Evolutionary conservation across 2,329 filamentous ascomycete species (phyloP).

Genomic region (Helotiales sp.): DNA sequence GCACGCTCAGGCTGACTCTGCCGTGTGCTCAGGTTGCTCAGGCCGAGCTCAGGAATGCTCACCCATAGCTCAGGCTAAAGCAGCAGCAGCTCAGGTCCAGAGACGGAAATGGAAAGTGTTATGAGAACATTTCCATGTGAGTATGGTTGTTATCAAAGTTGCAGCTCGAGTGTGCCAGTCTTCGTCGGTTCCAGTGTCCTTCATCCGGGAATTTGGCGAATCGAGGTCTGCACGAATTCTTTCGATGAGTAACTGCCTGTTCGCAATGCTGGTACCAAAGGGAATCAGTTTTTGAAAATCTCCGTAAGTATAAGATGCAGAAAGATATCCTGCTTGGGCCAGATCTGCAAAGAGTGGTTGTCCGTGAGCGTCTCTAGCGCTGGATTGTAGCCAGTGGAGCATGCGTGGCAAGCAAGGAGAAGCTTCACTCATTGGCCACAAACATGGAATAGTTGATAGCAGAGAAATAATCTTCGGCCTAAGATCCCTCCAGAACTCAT

Average conservation of each 20-base stretch:
- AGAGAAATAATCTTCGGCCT: not conserved
- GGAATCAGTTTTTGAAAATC: not conserved
- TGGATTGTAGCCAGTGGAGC: not conserved
- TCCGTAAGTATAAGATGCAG: not conserved
- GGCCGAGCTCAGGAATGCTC: not conserved
- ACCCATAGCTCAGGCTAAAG: not conserved
- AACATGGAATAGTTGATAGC: not conserved
- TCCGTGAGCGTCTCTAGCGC: constrained; percentile 4
- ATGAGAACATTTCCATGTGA: not conserved
- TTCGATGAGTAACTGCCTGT: not conserved
- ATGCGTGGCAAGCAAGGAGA: not conserved
- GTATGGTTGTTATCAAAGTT: not conserved
- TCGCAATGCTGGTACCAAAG: not conserved
- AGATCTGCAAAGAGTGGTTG: constrained; percentile 14
- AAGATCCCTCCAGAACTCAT: constrained; percentile 7
- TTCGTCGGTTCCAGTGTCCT: not conserved
- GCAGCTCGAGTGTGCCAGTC: not conserved
- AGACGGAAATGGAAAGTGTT: not conserved
- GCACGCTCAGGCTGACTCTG: not conserved
- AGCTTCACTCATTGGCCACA: constrained; percentile 1
- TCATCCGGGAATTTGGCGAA: not conserved
- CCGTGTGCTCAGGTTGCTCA: not conserved
- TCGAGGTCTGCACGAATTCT: not conserved
- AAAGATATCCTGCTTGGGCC: constrained; percentile 10
- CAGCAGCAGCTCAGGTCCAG: not conserved